Base-by-base conservation (phyloP, 192 early-diverging fungal species). In the Glomus cerebriforme region DNA sequence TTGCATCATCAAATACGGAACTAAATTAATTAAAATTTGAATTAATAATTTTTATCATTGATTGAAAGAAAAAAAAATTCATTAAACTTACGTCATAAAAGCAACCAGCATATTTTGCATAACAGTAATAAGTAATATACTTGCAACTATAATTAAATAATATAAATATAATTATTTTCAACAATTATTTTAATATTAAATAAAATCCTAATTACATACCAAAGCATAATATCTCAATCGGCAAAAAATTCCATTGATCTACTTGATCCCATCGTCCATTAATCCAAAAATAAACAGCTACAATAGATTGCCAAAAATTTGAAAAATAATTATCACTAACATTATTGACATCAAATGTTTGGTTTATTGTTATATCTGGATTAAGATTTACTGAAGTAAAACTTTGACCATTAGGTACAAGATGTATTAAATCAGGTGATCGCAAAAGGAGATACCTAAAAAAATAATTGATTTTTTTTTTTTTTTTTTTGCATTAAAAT, bases 251-350 rank as follows among this genome's bases (percentile, higher is more conserved):
- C 72, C 72, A 73, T 32, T 73, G 37, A 34, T 49, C 43, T 19
- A 73, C 13, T 59, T 73, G 72, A 73, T 73, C 73, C 73, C 73
- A 75, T 75, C 73, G 13, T 37, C 73, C 73, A 37, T 59, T 60
- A 27, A 60, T 62, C 73, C 73, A 75, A 62, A 75, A 75, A 29
- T 62, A 75, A 27, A 75, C 73, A 26, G 59, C 59, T 62, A 43
- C 8, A 37, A 62, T 35, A 9, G 73, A 75, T 39, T 75, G 22
- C 4, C 1, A 9, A 24, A 37, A 75, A 43, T 19, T 43, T 5
- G 34, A 75, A 37, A 60, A 75, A 62, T 59, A 75, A 62, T 75
- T 75, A 39, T 75, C 73, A 59, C 19, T 43, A 37, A 32, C 24
- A 37, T 43, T 2, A 60, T 2, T 1, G 6, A n/a, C 5, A 43